phyloP scores from a whole-genome alignment of 1,139 yeast species.

The Arxiozyma slooffiae region DNA sequence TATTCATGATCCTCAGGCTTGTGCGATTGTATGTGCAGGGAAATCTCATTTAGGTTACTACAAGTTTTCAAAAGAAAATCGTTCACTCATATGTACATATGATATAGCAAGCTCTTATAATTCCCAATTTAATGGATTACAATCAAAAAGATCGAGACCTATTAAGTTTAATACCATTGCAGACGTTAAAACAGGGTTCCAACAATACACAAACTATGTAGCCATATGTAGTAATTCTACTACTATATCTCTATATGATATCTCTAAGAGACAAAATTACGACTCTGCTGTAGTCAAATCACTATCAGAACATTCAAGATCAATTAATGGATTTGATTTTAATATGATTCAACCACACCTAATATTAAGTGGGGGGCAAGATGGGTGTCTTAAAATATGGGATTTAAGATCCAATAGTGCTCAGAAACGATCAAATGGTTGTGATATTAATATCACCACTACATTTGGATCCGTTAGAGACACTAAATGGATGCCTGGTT shows the following conservation, averaged over 20 bases:
- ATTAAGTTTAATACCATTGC: constrained; percentile 41
- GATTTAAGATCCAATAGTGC: constrained; percentile 51
- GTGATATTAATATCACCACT: constrained; percentile 30
- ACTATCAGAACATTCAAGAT: constrained; percentile 64
- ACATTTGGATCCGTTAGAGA: constrained; percentile 39
- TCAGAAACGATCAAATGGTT: constrained; percentile 15
- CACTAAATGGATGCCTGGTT: constrained; percentile 30
- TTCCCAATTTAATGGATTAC: constrained; percentile 5
- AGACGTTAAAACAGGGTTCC: constrained; percentile 41
- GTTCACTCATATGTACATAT: constrained; percentile 15
- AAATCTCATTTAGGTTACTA: constrained; percentile 28
- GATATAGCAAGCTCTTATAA: constrained; percentile 16
- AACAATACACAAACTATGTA: constrained; percentile 35
- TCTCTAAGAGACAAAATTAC: constrained; percentile 27
- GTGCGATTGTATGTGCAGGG: constrained; percentile 27
- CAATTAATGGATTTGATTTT: constrained; percentile 74
- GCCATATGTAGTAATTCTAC: constrained; percentile 40
- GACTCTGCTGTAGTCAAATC: constrained; percentile 37
- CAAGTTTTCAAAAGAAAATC: constrained; percentile 18
- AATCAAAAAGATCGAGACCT: constrained; percentile 18
- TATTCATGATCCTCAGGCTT: constrained; percentile 21
- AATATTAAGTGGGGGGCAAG: constrained; percentile 80
- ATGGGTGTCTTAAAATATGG: constrained; percentile 83
- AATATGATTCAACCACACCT: constrained; percentile 46
- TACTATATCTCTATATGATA: constrained; percentile 41